phyloP scores from a whole-genome alignment of 306 rosid genomes.

The Heteromeles arbutifolia region DNA sequence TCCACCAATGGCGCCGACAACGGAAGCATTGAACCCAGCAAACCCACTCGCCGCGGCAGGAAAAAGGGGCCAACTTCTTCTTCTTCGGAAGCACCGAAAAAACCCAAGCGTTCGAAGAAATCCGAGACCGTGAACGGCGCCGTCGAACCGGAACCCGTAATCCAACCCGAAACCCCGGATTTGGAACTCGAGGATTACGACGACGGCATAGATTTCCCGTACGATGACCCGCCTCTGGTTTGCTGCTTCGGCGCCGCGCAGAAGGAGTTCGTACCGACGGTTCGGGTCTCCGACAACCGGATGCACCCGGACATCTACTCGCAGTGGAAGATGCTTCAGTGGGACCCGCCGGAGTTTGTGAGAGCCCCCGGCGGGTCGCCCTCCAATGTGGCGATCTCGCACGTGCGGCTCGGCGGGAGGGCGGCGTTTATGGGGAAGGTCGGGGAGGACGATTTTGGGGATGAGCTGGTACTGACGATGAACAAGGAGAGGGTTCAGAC shows the following conservation, averaged over 20 bases:
- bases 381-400: slow-evolving; percentile 83
- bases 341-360: slow-evolving; percentile 93
- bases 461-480: slow-evolving; percentile 66
- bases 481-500: slow-evolving; percentile 81
- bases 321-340: slow-evolving; percentile 93
- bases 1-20: slow-evolving; percentile 32
- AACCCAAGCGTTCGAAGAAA: slow-evolving; percentile 34
- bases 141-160: slow-evolving; percentile 9
- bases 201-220: slow-evolving; percentile 58
- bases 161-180: not conserved
- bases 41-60: slow-evolving; percentile 54
- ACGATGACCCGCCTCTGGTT: slow-evolving; percentile 63
- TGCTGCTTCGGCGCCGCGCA: slow-evolving; percentile 86
- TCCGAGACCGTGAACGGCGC: slow-evolving; percentile 29
- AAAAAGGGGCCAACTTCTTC: slow-evolving; percentile 38
- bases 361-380: slow-evolving; percentile 75
- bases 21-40: slow-evolving; percentile 35
- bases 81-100: slow-evolving; percentile 12
- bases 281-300: slow-evolving; percentile 63
- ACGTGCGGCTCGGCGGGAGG: slow-evolving; percentile 85
- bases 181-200: slow-evolving; percentile 43
- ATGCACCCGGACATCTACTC: slow-evolving; percentile 82
- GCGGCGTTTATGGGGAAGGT: slow-evolving; percentile 87
- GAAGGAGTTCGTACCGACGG: slow-evolving; percentile 77
- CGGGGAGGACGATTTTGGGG: slow-evolving; percentile 61